Evolutionary conservation across 768 basidiomycete genomes (phyloP).

Genomic region (Podaxis sp.): DNA sequence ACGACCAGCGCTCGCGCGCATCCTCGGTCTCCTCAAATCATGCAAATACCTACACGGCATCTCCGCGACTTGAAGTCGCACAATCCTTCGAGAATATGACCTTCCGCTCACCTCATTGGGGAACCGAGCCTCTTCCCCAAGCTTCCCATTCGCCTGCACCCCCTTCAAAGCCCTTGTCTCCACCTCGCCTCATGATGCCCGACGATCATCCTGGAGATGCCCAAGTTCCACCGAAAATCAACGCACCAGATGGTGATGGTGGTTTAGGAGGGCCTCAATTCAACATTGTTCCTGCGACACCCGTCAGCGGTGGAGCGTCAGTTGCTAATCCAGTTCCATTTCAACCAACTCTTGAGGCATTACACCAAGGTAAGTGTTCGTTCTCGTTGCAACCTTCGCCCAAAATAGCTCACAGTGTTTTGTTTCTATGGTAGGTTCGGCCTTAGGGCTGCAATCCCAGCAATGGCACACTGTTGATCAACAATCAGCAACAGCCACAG

Average conservation of each 20-base stretch:
- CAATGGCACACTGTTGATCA: conserved; percentile 13
- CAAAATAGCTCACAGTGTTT: conserved; percentile 9
- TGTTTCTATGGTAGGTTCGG: conserved; percentile 11
- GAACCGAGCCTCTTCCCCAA: conserved; percentile 44
- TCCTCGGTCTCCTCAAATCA: conserved; percentile 69
- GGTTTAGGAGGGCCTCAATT: conserved; percentile 58
- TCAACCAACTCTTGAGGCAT: conserved; percentile 47
- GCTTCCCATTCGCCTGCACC: conserved; percentile 18
- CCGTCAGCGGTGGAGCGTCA: conserved; percentile 62
- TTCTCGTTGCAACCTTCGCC: conserved; percentile 9
- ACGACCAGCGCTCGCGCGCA: conserved; percentile 54
- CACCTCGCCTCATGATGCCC: conserved; percentile 57
- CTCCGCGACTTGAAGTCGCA: conserved; percentile 58
- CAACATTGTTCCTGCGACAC: conserved; percentile 83
- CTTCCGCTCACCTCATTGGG: conserved; percentile 67
- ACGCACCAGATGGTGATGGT: conserved; percentile 36
- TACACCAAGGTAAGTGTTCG: conserved; percentile 52
- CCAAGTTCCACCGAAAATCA: conserved; percentile 38
- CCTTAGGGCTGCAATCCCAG: conserved; percentile 15
- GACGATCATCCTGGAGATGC: conserved; percentile 30
- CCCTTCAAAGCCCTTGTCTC: conserved; percentile 61
- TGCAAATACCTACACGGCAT: conserved; percentile 38
- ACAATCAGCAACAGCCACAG: conserved; percentile 3
- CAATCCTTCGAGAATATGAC: conserved; percentile 61
- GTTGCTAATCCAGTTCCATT: conserved; percentile 45